These are phyloP conservation scores for Aspergillus sp. DNA, from an alignment of 2,329 filamentous ascomycete genomes.

Conservation along the genomic window DNA sequence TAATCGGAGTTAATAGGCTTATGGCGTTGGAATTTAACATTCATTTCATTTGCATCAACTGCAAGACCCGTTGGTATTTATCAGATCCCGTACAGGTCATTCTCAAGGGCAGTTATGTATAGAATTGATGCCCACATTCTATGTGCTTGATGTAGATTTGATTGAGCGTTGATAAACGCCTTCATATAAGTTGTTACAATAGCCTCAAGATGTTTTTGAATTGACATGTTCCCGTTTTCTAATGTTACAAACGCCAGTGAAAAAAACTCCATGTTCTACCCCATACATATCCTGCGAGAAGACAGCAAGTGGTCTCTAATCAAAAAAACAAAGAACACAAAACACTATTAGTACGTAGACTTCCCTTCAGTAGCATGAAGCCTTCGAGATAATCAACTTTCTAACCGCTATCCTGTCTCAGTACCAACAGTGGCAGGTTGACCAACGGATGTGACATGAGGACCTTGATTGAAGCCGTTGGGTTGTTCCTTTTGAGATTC, in stretches of 20 bases:
- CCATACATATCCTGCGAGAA: background rate
- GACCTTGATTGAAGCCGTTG: background rate
- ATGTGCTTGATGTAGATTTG: no score
- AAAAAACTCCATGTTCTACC: background rate
- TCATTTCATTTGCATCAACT: conserved; percentile 1
- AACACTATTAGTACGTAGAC: no score
- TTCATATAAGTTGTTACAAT: no score
- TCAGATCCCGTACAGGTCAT: background rate
- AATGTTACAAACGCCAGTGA: background rate
- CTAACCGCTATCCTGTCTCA: background rate
- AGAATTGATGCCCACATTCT: no score
- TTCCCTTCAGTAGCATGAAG: no score
- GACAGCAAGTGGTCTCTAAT: background rate
- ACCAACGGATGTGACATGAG: background rate
- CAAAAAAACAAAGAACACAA: background rate
- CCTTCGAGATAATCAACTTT: no score
- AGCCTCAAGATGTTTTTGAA: no score
- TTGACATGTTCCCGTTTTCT: no score
- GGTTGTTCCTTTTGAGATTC: background rate
- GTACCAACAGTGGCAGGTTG: background rate
- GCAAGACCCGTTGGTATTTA: background rate
- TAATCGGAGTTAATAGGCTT: conserved; percentile 1
- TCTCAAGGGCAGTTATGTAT: background rate
- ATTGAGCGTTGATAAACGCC: no score
- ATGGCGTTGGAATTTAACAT: background rate